Percentiles rank a stretch among this genome's conserved stretches.
These are phyloP conservation scores for Microcos paniculata DNA, from an alignment of 345 rosid genomes.

Conservation along the genomic window DNA sequence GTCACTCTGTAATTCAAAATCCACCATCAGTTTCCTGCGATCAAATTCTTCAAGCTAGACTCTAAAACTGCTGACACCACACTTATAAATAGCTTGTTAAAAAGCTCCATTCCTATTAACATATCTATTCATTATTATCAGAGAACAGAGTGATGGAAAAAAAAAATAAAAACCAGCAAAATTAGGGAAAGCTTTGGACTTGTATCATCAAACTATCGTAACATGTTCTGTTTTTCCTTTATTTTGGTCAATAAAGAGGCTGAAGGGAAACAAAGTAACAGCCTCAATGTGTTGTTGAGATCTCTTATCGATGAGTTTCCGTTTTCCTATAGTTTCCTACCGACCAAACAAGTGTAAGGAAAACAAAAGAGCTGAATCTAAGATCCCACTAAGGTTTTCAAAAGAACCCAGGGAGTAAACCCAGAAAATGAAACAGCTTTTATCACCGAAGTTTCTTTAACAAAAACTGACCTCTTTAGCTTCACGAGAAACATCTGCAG, in stretches of 20 bases:
- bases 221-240: background rate
- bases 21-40: background rate
- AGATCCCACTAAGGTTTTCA: background rate
- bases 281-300: background rate
- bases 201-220: background rate
- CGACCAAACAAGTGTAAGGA: background rate
- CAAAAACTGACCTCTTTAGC: slow-evolving; percentile 48
- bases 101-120: background rate
- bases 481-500: slow-evolving; percentile 54
- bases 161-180: background rate
- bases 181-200: background rate
- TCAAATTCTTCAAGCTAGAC: background rate
- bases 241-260: background rate
- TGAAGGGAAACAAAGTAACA: slow-evolving; percentile 3
- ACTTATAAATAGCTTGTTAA: background rate
- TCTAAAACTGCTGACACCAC: background rate
- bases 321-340: slow-evolving; percentile 8
- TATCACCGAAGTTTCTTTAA: background rate
- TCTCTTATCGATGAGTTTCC: background rate
- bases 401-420: slow-evolving; percentile 1
- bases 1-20: slow-evolving; percentile 48
- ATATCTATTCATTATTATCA: background rate
- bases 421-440: background rate
- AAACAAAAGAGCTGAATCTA: slow-evolving; percentile 2
- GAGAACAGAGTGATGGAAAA: background rate